Conservation (phyloP, 2,329 filamentous ascomycete genomes). For the Neonectria faginata region DNA sequence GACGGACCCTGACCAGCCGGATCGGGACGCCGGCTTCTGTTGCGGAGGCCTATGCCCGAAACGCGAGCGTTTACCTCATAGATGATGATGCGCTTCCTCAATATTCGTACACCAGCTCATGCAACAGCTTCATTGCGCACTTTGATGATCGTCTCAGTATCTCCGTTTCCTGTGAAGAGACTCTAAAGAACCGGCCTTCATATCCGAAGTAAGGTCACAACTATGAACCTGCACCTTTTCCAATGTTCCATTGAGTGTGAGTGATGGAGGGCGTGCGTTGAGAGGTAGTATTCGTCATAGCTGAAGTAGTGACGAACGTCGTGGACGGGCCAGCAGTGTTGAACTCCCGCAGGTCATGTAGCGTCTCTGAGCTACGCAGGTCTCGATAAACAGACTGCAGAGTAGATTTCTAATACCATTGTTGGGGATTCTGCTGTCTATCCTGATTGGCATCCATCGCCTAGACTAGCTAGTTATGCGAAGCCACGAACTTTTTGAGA, state of each 20-base stretch:
- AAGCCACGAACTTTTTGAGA: neutral
- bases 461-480: neutral
- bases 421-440: neutral
- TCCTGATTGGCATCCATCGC: neutral
- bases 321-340: neutral
- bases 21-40: neutral
- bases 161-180: neutral
- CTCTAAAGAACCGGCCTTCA: neutral
- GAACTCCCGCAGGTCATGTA: neutral
- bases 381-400: neutral
- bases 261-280: neutral
- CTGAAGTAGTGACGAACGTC: neutral
- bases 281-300: neutral
- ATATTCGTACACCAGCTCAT: neutral
- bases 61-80: neutral
- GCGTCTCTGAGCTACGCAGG: neutral
- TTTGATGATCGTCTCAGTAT: neutral
- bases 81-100: neutral
- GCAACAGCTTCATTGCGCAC: neutral
- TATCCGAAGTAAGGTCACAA: neutral
- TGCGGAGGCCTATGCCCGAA: conserved; percentile 7
- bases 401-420: neutral
- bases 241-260: neutral
- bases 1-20: neutral
- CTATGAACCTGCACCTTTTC: neutral